Conservation (phyloP, 192 early-diverging fungal species). For the Powellomyces hirtus region DNA sequence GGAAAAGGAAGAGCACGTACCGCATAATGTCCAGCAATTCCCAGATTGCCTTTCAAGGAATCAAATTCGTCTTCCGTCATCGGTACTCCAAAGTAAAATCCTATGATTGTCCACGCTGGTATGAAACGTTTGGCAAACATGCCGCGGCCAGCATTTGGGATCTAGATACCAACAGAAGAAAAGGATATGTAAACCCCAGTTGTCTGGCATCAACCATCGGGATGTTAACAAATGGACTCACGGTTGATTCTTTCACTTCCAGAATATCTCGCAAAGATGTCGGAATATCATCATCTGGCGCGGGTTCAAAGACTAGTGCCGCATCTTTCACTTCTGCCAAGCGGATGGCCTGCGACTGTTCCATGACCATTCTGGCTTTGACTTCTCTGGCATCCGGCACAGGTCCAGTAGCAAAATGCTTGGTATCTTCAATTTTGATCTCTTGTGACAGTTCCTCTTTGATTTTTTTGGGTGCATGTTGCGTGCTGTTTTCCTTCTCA, state of each 20-base stretch:
- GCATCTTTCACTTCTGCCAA: neutral
- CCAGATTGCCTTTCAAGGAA: conserved; percentile 76
- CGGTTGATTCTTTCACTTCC: conserved; percentile 39
- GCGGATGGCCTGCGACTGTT: neutral
- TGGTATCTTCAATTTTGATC: neutral
- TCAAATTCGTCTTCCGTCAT: conserved; percentile 97
- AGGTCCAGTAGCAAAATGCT: neutral
- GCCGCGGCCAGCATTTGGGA: conserved; percentile 40
- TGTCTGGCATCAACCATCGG: neutral
- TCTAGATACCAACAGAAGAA: conserved; percentile 11
- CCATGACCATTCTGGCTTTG: conserved; percentile 27
- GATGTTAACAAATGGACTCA: too few relatives aligned
- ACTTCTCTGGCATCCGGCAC: neutral
- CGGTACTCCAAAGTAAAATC: conserved; percentile 94
- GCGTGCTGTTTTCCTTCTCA: neutral
- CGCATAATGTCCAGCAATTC: conserved; percentile 78
- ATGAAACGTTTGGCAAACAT: conserved; percentile 56
- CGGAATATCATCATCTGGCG: conserved; percentile 28
- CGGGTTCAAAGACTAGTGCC: neutral
- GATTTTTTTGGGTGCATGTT: neutral
- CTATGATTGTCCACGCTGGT: conserved; percentile 71
- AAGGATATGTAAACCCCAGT: neutral
- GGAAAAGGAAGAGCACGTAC: conserved; percentile 68
- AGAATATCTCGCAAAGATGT: conserved; percentile 36
- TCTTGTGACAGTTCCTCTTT: neutral